These are phyloP conservation scores for Buddleja alternifolia DNA, from an alignment of 257 asterid species.

Conservation along the genomic window DNA sequence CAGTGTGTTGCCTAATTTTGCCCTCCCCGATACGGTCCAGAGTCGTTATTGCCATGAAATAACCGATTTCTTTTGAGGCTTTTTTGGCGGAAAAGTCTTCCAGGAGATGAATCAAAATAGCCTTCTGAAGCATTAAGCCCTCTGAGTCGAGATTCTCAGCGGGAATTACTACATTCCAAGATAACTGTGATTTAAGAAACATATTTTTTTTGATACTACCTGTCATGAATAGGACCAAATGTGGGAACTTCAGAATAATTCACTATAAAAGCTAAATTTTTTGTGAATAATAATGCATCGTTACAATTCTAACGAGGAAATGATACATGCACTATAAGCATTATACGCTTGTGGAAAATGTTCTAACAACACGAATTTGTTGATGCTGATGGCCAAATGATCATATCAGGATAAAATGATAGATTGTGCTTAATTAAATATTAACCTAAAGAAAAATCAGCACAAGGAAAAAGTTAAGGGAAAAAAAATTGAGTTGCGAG, in stretches of 20 bases:
- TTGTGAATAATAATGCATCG: background rate
- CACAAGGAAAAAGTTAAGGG: background rate
- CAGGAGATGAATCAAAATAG: constrained; percentile 57
- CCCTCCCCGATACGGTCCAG: constrained; percentile 72
- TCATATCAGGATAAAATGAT: background rate
- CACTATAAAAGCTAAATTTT: background rate
- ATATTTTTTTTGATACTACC: constrained; percentile 24
- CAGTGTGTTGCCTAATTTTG: constrained; percentile 45
- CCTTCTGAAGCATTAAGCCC: constrained; percentile 67
- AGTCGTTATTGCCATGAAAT: constrained; percentile 64
- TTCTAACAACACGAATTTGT: background rate
- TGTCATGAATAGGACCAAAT: background rate
- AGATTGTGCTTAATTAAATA: no score
- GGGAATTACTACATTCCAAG: constrained; percentile 69
- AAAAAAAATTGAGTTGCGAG: no score
- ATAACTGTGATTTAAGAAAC: constrained; percentile 65
- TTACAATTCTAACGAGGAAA: background rate
- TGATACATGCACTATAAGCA: background rate
- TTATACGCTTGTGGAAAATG: background rate
- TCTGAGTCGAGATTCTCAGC: constrained; percentile 68
- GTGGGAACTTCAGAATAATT: background rate
- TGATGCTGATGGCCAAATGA: constrained; percentile 9
- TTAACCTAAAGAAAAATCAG: no score
- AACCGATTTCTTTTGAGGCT: constrained; percentile 64
- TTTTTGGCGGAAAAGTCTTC: constrained; percentile 69